phyloP scores from a whole-genome alignment of 805 yeast genomes.

The Candida golubevii region DNA sequence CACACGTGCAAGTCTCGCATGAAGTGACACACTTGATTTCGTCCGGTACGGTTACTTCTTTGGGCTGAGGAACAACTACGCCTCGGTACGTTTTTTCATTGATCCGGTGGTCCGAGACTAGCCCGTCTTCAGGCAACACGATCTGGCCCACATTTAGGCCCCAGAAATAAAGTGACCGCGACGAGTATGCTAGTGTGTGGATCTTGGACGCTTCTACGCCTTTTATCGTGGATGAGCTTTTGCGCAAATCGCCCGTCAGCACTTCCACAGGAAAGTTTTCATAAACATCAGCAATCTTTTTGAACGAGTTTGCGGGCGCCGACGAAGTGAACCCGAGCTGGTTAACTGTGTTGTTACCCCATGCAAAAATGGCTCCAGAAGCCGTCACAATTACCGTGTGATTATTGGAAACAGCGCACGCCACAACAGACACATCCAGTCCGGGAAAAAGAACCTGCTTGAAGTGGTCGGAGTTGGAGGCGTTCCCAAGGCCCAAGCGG shows the following conservation, averaged over 20 bases:
- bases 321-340: conserved; percentile 52
- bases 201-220: conserved; percentile 62
- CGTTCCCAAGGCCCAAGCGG: conserved; percentile 55
- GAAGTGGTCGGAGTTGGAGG: conserved; percentile 39
- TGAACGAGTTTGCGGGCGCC: conserved; percentile 12
- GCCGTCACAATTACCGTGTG: conserved; percentile 60
- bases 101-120: conserved; percentile 21
- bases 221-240: conserved; percentile 16
- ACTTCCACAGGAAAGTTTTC: conserved; percentile 39
- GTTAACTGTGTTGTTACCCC: conserved; percentile 73
- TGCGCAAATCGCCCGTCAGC: conserved; percentile 39
- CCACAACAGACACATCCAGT: conserved; percentile 19
- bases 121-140: conserved; percentile 17
- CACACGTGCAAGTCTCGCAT: conserved; percentile 65
- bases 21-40: conserved; percentile 57
- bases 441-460: conserved; percentile 37
- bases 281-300: conserved; percentile 25
- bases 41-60: conserved; percentile 39
- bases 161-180: conserved; percentile 56
- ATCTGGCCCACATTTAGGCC: conserved; percentile 81
- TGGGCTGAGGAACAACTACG: conserved; percentile 35
- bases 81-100: conserved; percentile 34
- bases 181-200: conserved; percentile 61
- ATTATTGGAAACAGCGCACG: conserved; percentile 55
- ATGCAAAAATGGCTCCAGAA: conserved; percentile 55